Base-by-base conservation (phyloP, 2,329 filamentous ascomycete species). In the Hypoxylon sp. region DNA sequence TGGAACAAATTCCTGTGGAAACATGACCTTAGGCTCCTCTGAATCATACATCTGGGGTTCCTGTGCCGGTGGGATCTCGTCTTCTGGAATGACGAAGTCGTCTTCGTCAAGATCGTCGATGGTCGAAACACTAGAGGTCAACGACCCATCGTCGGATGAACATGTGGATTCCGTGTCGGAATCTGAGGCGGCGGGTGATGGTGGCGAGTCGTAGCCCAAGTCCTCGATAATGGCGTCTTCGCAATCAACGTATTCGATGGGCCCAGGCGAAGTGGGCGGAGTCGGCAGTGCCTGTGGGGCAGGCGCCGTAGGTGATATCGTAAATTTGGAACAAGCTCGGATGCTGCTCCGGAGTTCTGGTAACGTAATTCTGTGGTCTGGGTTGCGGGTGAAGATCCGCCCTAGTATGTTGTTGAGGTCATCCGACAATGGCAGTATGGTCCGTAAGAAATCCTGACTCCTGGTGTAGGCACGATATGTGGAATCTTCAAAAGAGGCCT, bases 391-490 rank as follows among this genome's bases (percentile, higher is more conserved):
- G 81, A 99, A 99, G 76, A 98, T 92, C 77, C 92, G 89, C 73
- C 90, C 90, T 75, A 99, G 83, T 72, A 99, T 97, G 78, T 89
- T 86, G 83, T 98, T 95, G 79, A 98, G 86, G 78, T 98, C 95
- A 78, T 93, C 87, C 62, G 96, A 95, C 77, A 99, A 83, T 22
- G 96, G 95, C 64, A 99, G 87, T 76, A 99, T 99, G 70, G 94
- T 92, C 85, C 94, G 92, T 73, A 99, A 85, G 81, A 98, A 99
- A 78, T 92, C 91, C 69, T 90, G 89, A 78, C 94, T 94, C 84
- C 91, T 91, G 75, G 92, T 88, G 82, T 92, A 98, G 61, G 95
- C 95, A 77, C 92, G 90, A 87, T 98, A 99, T 50, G 96, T 98
- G 72, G 94, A 94, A 81, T 99, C 96, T 80, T 97, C 94, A 74